A percentile compares a stretch with the other conserved stretches of the same genome.
Conservation (phyloP, 176 grass and related monocot genomes). For the Thalia dealbata region DNA sequence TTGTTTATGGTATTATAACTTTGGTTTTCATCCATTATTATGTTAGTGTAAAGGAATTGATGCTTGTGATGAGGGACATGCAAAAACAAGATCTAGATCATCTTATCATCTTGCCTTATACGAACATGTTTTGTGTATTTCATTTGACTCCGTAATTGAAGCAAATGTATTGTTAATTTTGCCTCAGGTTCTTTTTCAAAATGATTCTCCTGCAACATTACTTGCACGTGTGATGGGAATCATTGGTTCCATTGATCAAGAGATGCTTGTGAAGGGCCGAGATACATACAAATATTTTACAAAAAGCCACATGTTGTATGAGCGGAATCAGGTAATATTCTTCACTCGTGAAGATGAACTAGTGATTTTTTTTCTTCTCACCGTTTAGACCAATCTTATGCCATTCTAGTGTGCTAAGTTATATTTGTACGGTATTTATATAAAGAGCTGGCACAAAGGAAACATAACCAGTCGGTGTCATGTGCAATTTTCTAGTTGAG, state of each 20-base stretch:
- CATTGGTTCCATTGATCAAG: constrained; percentile 84
- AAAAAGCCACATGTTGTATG: constrained; percentile 96
- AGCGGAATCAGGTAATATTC: constrained; percentile 88
- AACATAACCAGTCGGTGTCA: neutral
- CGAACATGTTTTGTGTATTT: no score
- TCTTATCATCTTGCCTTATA: neutral
- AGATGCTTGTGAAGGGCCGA: constrained; percentile 85
- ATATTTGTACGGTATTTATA: neutral
- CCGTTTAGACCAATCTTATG: neutral
- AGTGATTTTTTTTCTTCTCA: neutral
- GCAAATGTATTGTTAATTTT: neutral
- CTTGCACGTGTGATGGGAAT: constrained; percentile 91
- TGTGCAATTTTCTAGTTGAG: neutral
- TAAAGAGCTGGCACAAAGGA: neutral
- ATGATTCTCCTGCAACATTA: constrained; percentile 94
- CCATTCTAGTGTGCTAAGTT: neutral
- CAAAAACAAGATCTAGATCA: neutral
- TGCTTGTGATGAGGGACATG: neutral
- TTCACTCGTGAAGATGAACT: neutral
- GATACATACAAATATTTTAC: constrained; percentile 99
- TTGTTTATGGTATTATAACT: neutral
- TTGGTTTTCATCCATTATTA: neutral
- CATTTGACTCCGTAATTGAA: neutral
- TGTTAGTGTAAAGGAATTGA: neutral
- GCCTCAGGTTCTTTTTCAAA: constrained; percentile 89